A percentile compares a stretch with the other conserved stretches of the same genome.
Conservation (phyloP, 73 alveolate genomes). For the Symbiodinium natans region DNA sequence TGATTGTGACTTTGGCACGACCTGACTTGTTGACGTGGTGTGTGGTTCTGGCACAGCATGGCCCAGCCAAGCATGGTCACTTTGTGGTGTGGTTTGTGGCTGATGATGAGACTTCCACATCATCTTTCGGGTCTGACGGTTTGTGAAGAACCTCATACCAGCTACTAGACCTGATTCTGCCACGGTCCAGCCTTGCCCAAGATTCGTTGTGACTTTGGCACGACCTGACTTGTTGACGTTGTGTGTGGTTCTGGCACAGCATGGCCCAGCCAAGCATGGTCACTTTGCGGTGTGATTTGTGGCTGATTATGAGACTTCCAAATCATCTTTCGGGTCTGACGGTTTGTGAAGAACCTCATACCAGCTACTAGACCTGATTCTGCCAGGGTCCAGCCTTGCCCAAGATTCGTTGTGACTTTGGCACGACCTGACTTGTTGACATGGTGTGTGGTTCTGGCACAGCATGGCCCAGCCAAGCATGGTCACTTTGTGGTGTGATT, state of each 20-base stretch:
- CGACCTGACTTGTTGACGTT: too few species aligned
- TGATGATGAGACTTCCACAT: neutral
- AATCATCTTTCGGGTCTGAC: neutral
- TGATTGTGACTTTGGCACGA: neutral
- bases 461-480: too few species aligned
- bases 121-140: conserved; percentile 46
- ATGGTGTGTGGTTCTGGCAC: too few species aligned
- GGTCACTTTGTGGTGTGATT: too few species aligned
- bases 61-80: too few species aligned
- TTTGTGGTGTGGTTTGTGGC: neutral
- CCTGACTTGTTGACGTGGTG: neutral
- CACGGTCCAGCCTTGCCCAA: too few species aligned
- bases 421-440: too few species aligned
- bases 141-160: conserved; percentile 22
- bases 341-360: neutral
- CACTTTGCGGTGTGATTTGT: neutral
- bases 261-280: neutral
- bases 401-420: neutral
- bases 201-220: too few species aligned
- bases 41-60: too few species aligned
- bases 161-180: conserved; percentile 37
- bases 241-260: too few species aligned
- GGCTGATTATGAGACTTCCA: neutral
- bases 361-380: neutral
- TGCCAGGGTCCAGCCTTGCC: neutral